These are phyloP conservation scores for Bertia moriformis DNA, from an alignment of 2,329 filamentous ascomycete species.

Conservation along the genomic window DNA sequence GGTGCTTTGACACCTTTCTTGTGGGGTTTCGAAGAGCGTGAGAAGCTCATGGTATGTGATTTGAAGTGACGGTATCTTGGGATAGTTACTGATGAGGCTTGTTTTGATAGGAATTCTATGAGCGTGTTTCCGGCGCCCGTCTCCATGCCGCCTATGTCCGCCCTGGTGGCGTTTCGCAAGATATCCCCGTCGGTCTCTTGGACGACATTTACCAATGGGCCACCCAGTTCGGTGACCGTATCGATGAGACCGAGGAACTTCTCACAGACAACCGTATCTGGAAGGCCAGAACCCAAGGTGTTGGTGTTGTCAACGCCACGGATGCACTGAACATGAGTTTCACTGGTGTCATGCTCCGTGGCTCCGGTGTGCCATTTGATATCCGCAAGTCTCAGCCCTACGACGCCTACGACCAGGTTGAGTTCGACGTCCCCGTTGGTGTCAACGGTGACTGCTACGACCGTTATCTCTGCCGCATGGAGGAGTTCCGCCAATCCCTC, in stretches of 20 bases:
- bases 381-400: conserved; percentile 94
- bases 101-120: conserved; percentile 78
- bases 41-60: conserved; percentile 90
- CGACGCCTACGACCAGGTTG: conserved; percentile 92
- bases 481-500: conserved; percentile 95
- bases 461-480: conserved; percentile 96
- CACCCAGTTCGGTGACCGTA: conserved; percentile 93
- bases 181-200: conserved; percentile 80
- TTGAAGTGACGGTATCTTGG: neutral
- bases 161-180: conserved; percentile 89
- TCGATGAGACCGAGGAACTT: conserved; percentile 97
- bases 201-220: conserved; percentile 99
- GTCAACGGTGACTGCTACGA: conserved; percentile 98
- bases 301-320: conserved; percentile 79
- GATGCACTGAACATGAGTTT: conserved; percentile 97
- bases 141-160: conserved; percentile 94
- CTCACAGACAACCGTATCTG: conserved; percentile 99
- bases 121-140: conserved; percentile 94
- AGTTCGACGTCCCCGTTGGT: conserved; percentile 94
- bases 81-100: too few species aligned
- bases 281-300: conserved; percentile 80
- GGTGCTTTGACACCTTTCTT: conserved; percentile 94
- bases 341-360: conserved; percentile 92
- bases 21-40: conserved; percentile 98
- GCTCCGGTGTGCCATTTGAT: conserved; percentile 91